Percentiles rank a stretch among this genome's conserved stretches.
Conservation (phyloP, 495 filamentous ascomycete genomes). For the Penicillium paradoxum region DNA sequence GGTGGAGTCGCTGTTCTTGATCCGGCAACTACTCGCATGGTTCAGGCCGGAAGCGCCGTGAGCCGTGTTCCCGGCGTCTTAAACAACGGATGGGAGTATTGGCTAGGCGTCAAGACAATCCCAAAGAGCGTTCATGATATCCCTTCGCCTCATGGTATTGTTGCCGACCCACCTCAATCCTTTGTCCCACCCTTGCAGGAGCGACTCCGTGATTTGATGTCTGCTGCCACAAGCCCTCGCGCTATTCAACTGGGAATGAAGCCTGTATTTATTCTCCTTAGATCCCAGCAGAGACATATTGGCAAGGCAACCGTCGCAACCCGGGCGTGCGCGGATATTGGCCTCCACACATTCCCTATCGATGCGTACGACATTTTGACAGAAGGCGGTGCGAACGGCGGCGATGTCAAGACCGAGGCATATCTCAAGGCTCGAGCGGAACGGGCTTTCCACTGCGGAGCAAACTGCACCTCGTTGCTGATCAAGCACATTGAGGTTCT, state of each 20-base stretch:
- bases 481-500: conserved; percentile 86
- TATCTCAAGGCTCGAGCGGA: conserved; percentile 84
- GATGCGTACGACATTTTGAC: conserved; percentile 91
- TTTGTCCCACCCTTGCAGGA: conserved; percentile 66
- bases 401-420: conserved; percentile 89
- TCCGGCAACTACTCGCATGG: conserved; percentile 76
- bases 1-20: conserved; percentile 79
- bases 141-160: conserved; percentile 39
- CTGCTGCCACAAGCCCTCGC: conserved; percentile 80
- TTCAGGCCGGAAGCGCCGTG: conserved; percentile 76
- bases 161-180: conserved; percentile 41
- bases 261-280: conserved; percentile 79
- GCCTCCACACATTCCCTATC: conserved; percentile 82
- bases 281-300: conserved; percentile 85
- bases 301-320: conserved; percentile 76
- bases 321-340: conserved; percentile 79
- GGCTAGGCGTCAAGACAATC: conserved; percentile 65
- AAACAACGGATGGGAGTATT: conserved; percentile 77
- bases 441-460: conserved; percentile 79
- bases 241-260: conserved; percentile 83
- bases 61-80: conserved; percentile 69
- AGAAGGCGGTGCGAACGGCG: conserved; percentile 77
- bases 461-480: conserved; percentile 75
- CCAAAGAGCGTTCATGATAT: conserved; percentile 36
- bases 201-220: conserved; percentile 76